A percentile compares a stretch with the other conserved stretches of the same genome.
Evolutionary conservation across 192 early-diverging fungal genomes (phyloP).

Genomic region (Lunasporangiospora selenospora): DNA sequence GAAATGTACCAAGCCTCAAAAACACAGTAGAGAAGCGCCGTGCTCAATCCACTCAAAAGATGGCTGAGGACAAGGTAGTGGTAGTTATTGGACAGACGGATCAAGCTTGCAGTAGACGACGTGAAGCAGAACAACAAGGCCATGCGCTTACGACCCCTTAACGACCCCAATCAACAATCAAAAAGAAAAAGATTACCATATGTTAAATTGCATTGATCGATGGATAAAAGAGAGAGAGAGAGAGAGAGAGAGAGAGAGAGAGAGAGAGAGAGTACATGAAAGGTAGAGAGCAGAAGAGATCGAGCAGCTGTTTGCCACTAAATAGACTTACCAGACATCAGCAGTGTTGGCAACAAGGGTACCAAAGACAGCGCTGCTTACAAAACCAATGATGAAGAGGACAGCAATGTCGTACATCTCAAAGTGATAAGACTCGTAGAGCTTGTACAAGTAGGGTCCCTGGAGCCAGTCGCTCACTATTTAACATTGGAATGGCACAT

Average conservation of each 20-base stretch:
- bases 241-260: too few species aligned
- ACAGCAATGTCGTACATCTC: conserved; percentile 64
- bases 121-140: conserved; percentile 60
- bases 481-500: background rate
- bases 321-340: conserved; percentile 63
- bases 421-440: conserved; percentile 69
- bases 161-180: too few species aligned
- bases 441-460: conserved; percentile 70
- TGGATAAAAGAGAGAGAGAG: too few species aligned
- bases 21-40: conserved; percentile 61
- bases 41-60: conserved; percentile 56
- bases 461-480: conserved; percentile 61
- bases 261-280: too few species aligned
- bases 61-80: conserved; percentile 52
- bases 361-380: conserved; percentile 73
- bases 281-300: too few species aligned
- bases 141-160: conserved; percentile 57
- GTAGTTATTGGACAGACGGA: conserved; percentile 48
- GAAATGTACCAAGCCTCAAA: conserved; percentile 70
- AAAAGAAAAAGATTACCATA: too few species aligned
- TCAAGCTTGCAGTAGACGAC: conserved; percentile 45
- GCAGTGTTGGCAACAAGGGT: conserved; percentile 73
- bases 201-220: too few species aligned
- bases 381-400: conserved; percentile 76
- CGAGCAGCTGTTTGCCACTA: background rate